Percentiles rank a stretch among this genome's conserved stretches.
Conservation (phyloP, 768 basidiomycete genomes). For the Boletus edulis region DNA sequence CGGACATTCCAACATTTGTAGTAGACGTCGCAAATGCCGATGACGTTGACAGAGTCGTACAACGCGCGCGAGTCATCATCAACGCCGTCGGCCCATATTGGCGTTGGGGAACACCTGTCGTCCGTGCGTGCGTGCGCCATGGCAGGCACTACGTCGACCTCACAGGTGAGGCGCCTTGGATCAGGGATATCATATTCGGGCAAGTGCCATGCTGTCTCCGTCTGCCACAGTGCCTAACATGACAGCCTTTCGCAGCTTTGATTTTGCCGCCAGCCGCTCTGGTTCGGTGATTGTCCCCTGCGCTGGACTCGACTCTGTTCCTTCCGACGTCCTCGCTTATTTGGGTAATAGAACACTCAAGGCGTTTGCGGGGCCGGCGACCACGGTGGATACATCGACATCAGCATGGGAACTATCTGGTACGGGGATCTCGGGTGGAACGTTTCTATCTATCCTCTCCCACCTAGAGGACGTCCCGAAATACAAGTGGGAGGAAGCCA, state of each 20-base stretch:
- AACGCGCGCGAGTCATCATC: conserved; percentile 62
- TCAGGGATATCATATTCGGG: conserved; percentile 58
- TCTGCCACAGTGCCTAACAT: conserved; percentile 4
- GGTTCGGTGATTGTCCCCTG: conserved; percentile 76
- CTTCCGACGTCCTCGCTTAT: conserved; percentile 68
- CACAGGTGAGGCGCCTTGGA: conserved; percentile 70
- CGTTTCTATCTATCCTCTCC: conserved; percentile 37
- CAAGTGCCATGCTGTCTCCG: conserved; percentile 32
- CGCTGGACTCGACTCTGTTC: conserved; percentile 76
- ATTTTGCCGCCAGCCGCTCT: conserved; percentile 67
- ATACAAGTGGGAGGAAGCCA: conserved; percentile 28
- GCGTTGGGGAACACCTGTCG: conserved; percentile 69
- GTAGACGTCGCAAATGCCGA: conserved; percentile 58
- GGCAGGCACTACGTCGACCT: conserved; percentile 87
- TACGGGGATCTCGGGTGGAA: conserved; percentile 34
- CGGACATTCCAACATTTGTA: conserved; percentile 44
- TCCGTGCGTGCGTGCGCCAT: conserved; percentile 71
- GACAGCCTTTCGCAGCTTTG: conserved; percentile 46
- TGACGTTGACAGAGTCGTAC: conserved; percentile 58
- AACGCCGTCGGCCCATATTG: conserved; percentile 78
- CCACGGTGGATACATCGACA: conserved; percentile 52
- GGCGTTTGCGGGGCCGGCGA: conserved; percentile 33
- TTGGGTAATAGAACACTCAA: conserved; percentile 71
- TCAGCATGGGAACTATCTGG: conserved; percentile 43
- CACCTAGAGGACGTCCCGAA: conserved; percentile 32